Percentiles rank a stretch among this genome's conserved stretches.
These are phyloP conservation scores for Ailanthus altissimus DNA, from an alignment of 345 rosid genomes.

Conservation along the genomic window DNA sequence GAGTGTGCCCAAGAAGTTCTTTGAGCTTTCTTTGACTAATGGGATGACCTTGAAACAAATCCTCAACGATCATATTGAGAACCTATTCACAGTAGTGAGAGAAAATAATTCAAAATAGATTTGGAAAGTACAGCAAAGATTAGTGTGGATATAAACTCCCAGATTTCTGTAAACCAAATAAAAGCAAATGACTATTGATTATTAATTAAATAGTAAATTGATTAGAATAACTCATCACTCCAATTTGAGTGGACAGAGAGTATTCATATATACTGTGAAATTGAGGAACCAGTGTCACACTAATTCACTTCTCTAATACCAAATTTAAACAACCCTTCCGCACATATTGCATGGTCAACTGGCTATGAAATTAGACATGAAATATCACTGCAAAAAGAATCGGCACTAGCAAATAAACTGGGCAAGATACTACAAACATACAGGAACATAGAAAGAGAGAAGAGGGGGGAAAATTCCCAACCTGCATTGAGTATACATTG, in stretches of 20 bases:
- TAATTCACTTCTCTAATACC: conserved; percentile 4
- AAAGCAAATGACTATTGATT: not conserved
- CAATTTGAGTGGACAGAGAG: not conserved
- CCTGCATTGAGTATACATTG: not conserved
- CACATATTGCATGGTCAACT: not conserved
- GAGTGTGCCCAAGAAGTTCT: conserved; percentile 93
- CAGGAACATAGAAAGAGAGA: not conserved
- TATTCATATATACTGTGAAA: not conserved
- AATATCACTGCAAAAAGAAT: not conserved
- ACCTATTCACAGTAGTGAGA: conserved; percentile 44
- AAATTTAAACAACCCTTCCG: not conserved
- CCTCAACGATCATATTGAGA: conserved; percentile 84
- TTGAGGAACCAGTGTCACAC: no score
- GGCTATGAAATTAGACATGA: not conserved
- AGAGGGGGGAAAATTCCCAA: not conserved
- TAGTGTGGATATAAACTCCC: no score
- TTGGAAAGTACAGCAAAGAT: not conserved
- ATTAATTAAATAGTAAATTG: not conserved
- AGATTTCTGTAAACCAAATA: not conserved
- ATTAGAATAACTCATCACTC: not conserved
- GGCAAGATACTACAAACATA: not conserved
- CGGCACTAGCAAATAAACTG: not conserved
- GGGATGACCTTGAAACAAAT: conserved; percentile 90
- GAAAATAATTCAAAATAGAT: not conserved
- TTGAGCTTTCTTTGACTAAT: conserved; percentile 90